Base-by-base conservation (phyloP, 768 basidiomycete genomes). In the Collybia sp. region DNA sequence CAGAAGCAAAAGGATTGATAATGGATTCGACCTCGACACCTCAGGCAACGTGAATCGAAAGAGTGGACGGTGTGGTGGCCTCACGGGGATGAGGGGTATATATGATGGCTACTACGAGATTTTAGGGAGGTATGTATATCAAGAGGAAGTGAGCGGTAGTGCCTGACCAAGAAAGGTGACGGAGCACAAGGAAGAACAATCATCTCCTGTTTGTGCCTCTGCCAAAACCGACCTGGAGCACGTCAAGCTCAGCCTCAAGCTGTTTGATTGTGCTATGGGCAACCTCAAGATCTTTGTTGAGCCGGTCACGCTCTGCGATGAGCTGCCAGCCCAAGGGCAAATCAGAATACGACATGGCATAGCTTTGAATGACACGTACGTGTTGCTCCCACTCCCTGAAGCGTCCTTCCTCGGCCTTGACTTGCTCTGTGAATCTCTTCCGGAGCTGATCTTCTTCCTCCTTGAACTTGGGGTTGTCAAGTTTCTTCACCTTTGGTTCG, bases 351-450 rank as follows among this genome's bases (percentile, higher is more conserved):
- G 12, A 35, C 5, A 45, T 35, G 18, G 48, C 42, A 50, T 30
- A 42, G 13, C 39, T 30, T 35, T 44, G 13, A 47, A 32, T 25
- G 44, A 47, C 30, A 76, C 88, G 58, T 64, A 94, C 92, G 68
- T 96, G 93, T 70, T 95, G 92, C 65, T 98, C 96, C 96, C 96
- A 99, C 57, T 97, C 93, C 65, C 96, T 83, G 79, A 99, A 99
- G 50, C 96, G 78, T 11, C 89, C 79, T 63, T 99, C 96, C 73
- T 99, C 96, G 47, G 91, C 77, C 76, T 99, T 99, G 79, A 99
- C 96, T 73, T 99, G 96, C 69, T 99, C 96, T 8, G 8, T 25
- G 8, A 25, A 25, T 51, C 93, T 83, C 77, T 94, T 97, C 61
- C 95, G 79, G 51, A 98, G 81, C 48, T 84, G 77, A 68, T 99